A percentile compares a stretch with the other conserved stretches of the same genome.
Evolutionary conservation across 257 asterid species (phyloP).

Genomic region (Paulownia fortunei): DNA sequence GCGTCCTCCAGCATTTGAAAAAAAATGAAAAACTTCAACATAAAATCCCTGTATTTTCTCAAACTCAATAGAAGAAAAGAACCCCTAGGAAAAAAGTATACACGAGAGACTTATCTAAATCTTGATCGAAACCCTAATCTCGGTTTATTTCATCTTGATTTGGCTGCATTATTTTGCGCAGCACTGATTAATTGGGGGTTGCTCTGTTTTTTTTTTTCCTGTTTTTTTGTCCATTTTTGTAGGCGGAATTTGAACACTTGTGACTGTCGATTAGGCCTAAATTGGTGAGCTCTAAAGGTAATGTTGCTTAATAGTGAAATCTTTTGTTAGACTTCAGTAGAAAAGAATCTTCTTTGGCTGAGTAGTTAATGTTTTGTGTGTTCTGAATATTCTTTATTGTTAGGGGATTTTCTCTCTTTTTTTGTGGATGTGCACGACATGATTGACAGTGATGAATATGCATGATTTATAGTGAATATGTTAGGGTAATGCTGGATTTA

Average conservation of each 20-base stretch:
- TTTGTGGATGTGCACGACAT: background rate
- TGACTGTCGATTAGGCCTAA: slow-evolving; percentile 35
- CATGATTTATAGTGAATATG: slow-evolving; percentile 7
- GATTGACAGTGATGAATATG: slow-evolving; percentile 22
- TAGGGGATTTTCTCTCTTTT: background rate
- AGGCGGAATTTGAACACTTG: slow-evolving; percentile 26
- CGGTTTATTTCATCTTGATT: slow-evolving; percentile 4
- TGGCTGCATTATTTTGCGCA: slow-evolving; percentile 13
- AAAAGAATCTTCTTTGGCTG: background rate
- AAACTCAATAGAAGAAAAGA: slow-evolving; percentile 27
- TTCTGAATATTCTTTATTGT: background rate
- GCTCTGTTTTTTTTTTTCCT: slow-evolving; percentile 23
- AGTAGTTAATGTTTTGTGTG: background rate
- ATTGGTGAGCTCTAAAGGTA: slow-evolving; percentile 44
- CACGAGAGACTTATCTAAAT: slow-evolving; percentile 44
- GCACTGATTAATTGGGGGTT: slow-evolving; percentile 27
- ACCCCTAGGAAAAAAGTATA: slow-evolving; percentile 24
- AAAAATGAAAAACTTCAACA: slow-evolving; percentile 24
- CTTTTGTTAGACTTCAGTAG: background rate
- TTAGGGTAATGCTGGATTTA: slow-evolving; percentile 2
- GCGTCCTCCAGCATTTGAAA: slow-evolving; percentile 7
- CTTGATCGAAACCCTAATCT: slow-evolving; percentile 26
- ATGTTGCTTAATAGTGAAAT: slow-evolving; percentile 1
- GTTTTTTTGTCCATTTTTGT: slow-evolving; percentile 15
- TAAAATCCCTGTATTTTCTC: slow-evolving; percentile 22